A percentile compares a stretch with the other conserved stretches of the same genome.
phyloP scores from a whole-genome alignment of 2,329 filamentous ascomycete genomes.

The Penicillium sp. region DNA sequence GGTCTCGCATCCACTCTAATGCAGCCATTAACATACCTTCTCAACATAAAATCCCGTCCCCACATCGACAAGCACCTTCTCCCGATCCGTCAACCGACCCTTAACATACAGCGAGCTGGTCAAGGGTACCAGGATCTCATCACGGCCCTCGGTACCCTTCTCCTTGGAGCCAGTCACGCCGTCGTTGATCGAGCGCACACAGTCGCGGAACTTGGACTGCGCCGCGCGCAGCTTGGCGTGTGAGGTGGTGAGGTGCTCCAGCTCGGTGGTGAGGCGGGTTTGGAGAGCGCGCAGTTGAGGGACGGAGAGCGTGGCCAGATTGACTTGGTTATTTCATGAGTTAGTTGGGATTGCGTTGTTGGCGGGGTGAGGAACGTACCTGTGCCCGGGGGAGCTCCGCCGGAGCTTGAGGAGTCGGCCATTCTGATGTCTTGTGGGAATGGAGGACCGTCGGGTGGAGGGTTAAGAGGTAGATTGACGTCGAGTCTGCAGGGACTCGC shows the following conservation, averaged over 20 bases:
- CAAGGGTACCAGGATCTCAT: slow-evolving; percentile 78
- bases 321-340: slow-evolving; percentile 42
- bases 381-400: slow-evolving; percentile 30
- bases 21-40: slow-evolving; percentile 58
- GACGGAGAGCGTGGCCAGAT: slow-evolving; percentile 73
- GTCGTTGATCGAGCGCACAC: slow-evolving; percentile 70
- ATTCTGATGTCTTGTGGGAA: background rate
- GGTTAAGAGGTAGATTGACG: background rate
- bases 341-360: background rate
- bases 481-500: slow-evolving; percentile 4
- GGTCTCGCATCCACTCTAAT: background rate
- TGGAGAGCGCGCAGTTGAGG: slow-evolving; percentile 89
- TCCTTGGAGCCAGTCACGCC: slow-evolving; percentile 48
- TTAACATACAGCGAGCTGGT: slow-evolving; percentile 94
- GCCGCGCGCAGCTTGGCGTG: slow-evolving; percentile 87
- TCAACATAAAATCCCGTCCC: slow-evolving; percentile 94
- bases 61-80: slow-evolving; percentile 83
- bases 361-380: slow-evolving; percentile 18
- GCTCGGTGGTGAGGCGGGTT: slow-evolving; percentile 92
- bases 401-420: slow-evolving; percentile 18
- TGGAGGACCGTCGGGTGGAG: background rate
- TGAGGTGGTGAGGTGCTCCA: slow-evolving; percentile 88
- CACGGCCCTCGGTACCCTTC: slow-evolving; percentile 32
- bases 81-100: slow-evolving; percentile 70
- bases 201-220: slow-evolving; percentile 89